These are phyloP conservation scores for Pseudocercospora fuligena DNA, from an alignment of 2,329 filamentous ascomycete species.

Conservation along the genomic window DNA sequence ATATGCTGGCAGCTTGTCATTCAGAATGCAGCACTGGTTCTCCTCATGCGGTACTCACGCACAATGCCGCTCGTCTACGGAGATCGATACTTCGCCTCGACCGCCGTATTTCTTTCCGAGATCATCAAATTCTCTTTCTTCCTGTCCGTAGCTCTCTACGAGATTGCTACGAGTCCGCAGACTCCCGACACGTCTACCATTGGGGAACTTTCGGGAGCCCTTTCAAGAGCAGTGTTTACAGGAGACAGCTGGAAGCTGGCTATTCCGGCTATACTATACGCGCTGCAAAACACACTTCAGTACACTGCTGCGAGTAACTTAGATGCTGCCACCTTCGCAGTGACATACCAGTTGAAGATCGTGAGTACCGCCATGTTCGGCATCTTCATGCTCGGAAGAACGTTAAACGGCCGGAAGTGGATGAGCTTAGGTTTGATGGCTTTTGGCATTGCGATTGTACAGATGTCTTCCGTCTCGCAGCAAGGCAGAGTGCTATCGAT, in stretches of 20 bases:
- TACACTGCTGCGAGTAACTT: conserved; percentile 91
- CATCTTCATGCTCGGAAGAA: conserved; percentile 73
- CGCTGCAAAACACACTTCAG: conserved; percentile 89
- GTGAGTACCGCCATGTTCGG: conserved; percentile 88
- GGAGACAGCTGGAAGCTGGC: conserved; percentile 95
- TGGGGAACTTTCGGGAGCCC: conserved; percentile 69
- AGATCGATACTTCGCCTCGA: conserved; percentile 90
- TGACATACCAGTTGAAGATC: conserved; percentile 93
- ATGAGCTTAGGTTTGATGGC: conserved; percentile 77
- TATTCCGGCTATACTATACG: conserved; percentile 86
- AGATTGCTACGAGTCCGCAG: conserved; percentile 78
- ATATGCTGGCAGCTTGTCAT: conserved; percentile 66
- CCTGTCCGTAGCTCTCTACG: conserved; percentile 84
- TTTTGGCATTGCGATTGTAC: conserved; percentile 81
- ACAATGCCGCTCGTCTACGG: conserved; percentile 85
- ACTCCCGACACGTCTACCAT: conserved; percentile 71
- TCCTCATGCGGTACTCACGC: conserved; percentile 92
- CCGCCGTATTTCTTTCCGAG: conserved; percentile 91
- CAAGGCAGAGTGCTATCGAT: conserved; percentile 60
- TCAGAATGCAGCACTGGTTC: conserved; percentile 78
- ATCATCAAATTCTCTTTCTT: conserved; percentile 87
- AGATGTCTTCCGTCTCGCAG: conserved; percentile 67
- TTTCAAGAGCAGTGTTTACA: conserved; percentile 81
- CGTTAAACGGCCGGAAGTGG: conserved; percentile 77
- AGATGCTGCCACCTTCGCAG: conserved; percentile 90